Percentiles rank a stretch among this genome's conserved stretches.
phyloP scores from a whole-genome alignment of 805 yeast genomes.

The Jamesozyma piceae region DNA sequence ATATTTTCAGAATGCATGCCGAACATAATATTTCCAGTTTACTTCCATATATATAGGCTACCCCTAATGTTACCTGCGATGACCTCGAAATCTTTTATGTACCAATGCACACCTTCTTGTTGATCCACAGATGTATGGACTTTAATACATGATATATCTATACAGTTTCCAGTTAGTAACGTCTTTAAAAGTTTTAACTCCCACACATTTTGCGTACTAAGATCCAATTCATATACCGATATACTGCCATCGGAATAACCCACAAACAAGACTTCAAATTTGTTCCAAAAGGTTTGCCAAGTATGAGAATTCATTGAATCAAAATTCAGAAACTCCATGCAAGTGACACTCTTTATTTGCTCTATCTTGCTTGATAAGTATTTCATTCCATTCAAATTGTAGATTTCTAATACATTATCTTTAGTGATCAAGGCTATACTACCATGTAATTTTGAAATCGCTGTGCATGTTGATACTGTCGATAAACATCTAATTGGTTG shows the following conservation, averaged over 20 bases:
- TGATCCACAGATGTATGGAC: constrained; percentile 5
- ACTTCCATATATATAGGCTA: constrained; percentile 40
- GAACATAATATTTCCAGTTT: too few species aligned
- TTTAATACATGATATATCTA: constrained; percentile 11
- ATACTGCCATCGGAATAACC: constrained; percentile 32
- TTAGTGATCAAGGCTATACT: constrained; percentile 34
- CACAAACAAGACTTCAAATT: constrained; percentile 29
- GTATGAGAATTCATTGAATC: constrained; percentile 7
- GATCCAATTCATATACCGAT: constrained; percentile 26
- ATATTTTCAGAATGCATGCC: too few species aligned
- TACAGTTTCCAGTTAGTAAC: constrained; percentile 16
- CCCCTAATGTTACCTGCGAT: constrained; percentile 50
- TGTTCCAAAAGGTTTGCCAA: constrained; percentile 34
- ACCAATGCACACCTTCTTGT: not conserved
- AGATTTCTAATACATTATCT: constrained; percentile 22
- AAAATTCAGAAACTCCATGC: constrained; percentile 21
- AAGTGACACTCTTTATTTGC: constrained; percentile 16
- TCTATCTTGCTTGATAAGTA: constrained; percentile 23
- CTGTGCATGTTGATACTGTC: constrained; percentile 25
- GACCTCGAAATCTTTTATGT: constrained; percentile 26
- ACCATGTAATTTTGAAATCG: constrained; percentile 50
- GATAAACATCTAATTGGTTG: constrained; percentile 38
- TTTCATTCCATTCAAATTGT: constrained; percentile 46
- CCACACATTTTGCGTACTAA: constrained; percentile 20
- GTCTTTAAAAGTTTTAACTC: constrained; percentile 12